A percentile compares a stretch with the other conserved stretches of the same genome.
These are phyloP conservation scores for Claviceps fusiformis DNA, from an alignment of 2,329 filamentous ascomycete species.

Conservation along the genomic window DNA sequence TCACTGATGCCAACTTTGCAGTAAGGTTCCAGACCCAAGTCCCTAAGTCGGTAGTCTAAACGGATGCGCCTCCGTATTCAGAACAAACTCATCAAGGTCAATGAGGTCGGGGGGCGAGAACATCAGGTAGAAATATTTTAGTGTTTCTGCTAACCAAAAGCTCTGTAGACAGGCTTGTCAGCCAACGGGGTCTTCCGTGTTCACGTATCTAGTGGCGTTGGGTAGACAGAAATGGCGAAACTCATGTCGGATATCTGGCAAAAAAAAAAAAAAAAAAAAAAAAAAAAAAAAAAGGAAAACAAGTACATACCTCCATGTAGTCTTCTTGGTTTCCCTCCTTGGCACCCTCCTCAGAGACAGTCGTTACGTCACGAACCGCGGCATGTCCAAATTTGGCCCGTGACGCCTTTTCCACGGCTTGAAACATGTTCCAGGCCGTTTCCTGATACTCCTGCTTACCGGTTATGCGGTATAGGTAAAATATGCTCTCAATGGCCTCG, in stretches of 20 bases:
- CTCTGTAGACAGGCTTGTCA: neutral
- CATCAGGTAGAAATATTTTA: conserved; percentile 69
- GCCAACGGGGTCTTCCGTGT: neutral
- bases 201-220: neutral
- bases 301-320: conserved; percentile 42
- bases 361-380: conserved; percentile 46
- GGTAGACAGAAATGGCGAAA: too few relatives aligned
- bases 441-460: conserved; percentile 50
- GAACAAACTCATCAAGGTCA: conserved; percentile 50
- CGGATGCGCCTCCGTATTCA: conserved; percentile 51
- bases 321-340: conserved; percentile 35
- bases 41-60: conserved; percentile 20
- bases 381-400: conserved; percentile 46
- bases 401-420: conserved; percentile 44
- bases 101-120: conserved; percentile 43
- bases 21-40: neutral
- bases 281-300: neutral
- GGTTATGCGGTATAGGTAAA: conserved; percentile 60
- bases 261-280: neutral
- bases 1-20: neutral
- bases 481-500: conserved; percentile 74
- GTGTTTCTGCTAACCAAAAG: conserved; percentile 46
- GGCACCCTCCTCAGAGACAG: conserved; percentile 10
- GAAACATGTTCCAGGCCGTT: conserved; percentile 62
- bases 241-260: neutral